A percentile compares a stretch with the other conserved stretches of the same genome.
Evolutionary conservation across 2,329 filamentous ascomycete genomes (phyloP).

Genomic region (Apiospora arundinis): DNA sequence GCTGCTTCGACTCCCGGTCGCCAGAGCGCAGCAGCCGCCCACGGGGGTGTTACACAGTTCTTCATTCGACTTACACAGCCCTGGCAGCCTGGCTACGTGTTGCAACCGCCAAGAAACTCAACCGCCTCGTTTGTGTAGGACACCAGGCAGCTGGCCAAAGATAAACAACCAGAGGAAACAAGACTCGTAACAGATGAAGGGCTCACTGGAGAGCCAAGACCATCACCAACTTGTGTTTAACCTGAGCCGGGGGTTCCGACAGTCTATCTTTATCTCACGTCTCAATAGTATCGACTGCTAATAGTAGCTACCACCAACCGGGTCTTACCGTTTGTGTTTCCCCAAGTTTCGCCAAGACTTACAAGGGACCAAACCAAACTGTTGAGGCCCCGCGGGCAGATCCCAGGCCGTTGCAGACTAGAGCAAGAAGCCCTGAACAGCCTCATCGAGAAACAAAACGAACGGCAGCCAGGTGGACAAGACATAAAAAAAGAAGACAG

Average conservation of each 20-base stretch:
- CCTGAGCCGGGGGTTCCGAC: conserved; percentile 16
- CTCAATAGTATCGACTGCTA: conserved; percentile 15
- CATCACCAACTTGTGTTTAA: conserved; percentile 6
- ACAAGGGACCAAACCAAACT: conserved; percentile 13
- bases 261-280: conserved; percentile 21
- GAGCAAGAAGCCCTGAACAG: conserved; percentile 8
- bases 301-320: conserved; percentile 13
- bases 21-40: conserved; percentile 8
- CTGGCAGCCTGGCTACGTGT: conserved; percentile 8
- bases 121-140: conserved; percentile 16
- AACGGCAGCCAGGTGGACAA: conserved; percentile 14
- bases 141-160: not conserved
- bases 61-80: conserved; percentile 6
- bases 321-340: conserved; percentile 20
- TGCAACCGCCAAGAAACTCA: conserved; percentile 11
- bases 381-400: conserved; percentile 20
- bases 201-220: conserved; percentile 5
- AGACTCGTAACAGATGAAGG: conserved; percentile 13
- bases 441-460: conserved; percentile 5
- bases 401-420: conserved; percentile 16
- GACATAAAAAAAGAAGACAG: not conserved
- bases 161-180: conserved; percentile 6
- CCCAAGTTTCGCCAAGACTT: conserved; percentile 20
- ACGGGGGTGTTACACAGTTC: conserved; percentile 7
- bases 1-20: not conserved